Base-by-base conservation (phyloP, 2,329 filamentous ascomycete genomes). In the Aspergillus pseudotamarii region DNA sequence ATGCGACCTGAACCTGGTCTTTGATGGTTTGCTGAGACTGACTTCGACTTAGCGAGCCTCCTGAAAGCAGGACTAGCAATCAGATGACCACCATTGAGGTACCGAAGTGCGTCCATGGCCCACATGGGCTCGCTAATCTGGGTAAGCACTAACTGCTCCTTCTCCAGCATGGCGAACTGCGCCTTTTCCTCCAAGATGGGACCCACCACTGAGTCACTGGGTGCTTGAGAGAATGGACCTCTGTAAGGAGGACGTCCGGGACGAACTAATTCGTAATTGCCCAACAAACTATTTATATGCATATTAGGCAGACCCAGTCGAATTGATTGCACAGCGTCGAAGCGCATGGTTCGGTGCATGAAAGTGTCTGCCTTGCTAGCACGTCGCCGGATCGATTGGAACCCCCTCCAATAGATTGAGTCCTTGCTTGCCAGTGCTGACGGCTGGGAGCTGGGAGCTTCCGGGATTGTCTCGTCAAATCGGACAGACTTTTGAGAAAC, bases 331-430 rank as follows among this genome's bases (percentile, higher is more conserved):
- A 97, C 84, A 28, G 93, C 92, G 75, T 98, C 94, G 64, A 94
- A 96, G 56, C 95, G 90, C 28, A 91, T 86, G 61, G 92, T 88
- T 48, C 92, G 90, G 76, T 96, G 91, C 60, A 96, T 86, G 74
- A 97, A 97, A 11, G 90, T 88, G 76, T 98, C 95, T 21, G 84
- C 82, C 59, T 84, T 83, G 61, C 87, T 88, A 16, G 87, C 88
- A 36, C 87, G 86, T 63, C 91, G 85, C 53, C 89, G 81, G 68
- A 92, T 86, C 73, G 90, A 88, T 69, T 93, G 89, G 76, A 97
- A 97, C 11, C 93, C 93, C 65, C 91, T 90, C 80, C 93, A 94
- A 78, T 97, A 97, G 6, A 94, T 91, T 4, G 90, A 89, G 72
- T 95, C 91, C 73, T 86, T 89, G 78, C 78, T 84, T 80, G 60